Conservation (phyloP, 2,329 filamentous ascomycete species). For the Aspergillus neoniger region DNA sequence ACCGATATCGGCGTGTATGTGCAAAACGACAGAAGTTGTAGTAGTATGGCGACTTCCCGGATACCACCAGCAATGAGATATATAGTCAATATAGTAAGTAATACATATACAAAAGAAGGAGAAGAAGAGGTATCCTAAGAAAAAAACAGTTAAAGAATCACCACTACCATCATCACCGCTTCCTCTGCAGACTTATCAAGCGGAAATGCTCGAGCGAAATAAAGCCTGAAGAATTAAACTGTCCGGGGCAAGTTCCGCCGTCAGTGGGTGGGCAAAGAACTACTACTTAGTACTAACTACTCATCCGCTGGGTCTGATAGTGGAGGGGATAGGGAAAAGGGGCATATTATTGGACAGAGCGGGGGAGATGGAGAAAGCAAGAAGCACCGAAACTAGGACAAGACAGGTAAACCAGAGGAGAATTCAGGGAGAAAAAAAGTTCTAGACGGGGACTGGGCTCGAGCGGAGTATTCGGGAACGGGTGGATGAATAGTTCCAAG, state of each 20-base stretch:
- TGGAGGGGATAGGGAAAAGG: not conserved
- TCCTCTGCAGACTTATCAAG: not conserved
- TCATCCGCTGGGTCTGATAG: not conserved
- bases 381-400: slow-evolving; percentile 21
- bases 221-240: not conserved
- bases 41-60: too few relatives aligned
- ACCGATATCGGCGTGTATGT: not conserved
- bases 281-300: too few relatives aligned
- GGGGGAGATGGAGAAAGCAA: slow-evolving; percentile 4
- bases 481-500: too few relatives aligned
- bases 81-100: too few relatives aligned
- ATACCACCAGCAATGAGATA: too few relatives aligned
- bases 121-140: too few relatives aligned
- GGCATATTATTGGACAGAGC: slow-evolving; percentile 10
- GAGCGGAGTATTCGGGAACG: too few relatives aligned
- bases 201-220: not conserved
- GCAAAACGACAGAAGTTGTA: too few relatives aligned
- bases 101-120: too few relatives aligned
- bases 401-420: slow-evolving; percentile 24
- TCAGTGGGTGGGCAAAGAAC: not conserved
- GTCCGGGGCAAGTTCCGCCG: not conserved
- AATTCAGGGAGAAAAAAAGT: not conserved
- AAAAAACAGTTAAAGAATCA: not conserved
- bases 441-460: not conserved
- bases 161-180: not conserved